Evolutionary conservation across 352 stramenopile species (phyloP), one percentile per base, ranked within the genome.

Genomic region (Phytophthora rubi): DNA sequence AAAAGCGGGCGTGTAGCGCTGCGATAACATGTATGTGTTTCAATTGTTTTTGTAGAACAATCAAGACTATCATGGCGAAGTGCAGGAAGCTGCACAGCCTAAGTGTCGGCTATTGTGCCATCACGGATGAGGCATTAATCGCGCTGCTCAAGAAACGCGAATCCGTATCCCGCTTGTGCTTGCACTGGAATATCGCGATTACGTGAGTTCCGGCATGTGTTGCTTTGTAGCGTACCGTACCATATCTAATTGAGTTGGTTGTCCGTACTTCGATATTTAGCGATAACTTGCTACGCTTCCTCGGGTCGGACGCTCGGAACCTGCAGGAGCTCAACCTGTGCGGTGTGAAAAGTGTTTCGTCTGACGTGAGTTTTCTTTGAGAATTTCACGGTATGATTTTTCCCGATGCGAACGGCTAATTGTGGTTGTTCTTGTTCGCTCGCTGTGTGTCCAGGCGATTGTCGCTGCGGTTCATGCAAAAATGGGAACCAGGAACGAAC

Each of bases 121-220:
- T 97, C 42, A 87, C 88, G 13, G 90, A 97, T 59, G 90, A 97
- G 37, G 86, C 87, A 9, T 69, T 97, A 21, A 96, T 97, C 47
- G 79, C 87, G 18, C 67, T 97, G 47, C 76, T 97, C n/a, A 88
- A 85, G 49, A 94, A 95, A 60, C 83, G 89, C 44, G 87, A 95
- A 47, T 85, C 84, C 4, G 88, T 97, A 9, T 89, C 83, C 9
- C 79, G 85, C 15, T 80, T 97, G 55, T 85, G 73, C 59, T 60
- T 97, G 52, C 90, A 97, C 70, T 97, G 90, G 90, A 96, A 96
- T 66, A 76, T 92, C 33, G 86, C 73, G 21, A 93, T 96, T 73
- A 95, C 86, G 90, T 97, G 78, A 59, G 86, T 83, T n/a, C 37
- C 26, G n/a, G n/a, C 16, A 44, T 53, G 18, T 6, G 37, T n/a